Evolutionary conservation across 768 basidiomycete genomes (phyloP), one percentile per base, ranked within the genome.

Genomic region (Auricularia sp.): DNA sequence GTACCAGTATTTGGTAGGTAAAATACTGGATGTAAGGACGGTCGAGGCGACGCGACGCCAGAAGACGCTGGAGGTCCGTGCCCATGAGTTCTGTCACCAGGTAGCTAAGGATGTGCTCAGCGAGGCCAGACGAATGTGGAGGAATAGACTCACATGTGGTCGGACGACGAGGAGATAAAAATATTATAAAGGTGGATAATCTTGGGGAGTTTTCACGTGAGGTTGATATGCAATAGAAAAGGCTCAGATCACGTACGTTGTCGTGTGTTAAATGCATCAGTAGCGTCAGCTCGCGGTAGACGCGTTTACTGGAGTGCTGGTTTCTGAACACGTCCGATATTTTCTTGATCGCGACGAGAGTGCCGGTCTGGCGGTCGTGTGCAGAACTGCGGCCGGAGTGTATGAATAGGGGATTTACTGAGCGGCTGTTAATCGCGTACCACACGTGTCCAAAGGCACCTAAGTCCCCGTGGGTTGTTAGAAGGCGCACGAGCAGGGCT

Each of bases 171-270:
- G 3, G 56, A 59, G 24, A 59, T 59, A 34, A 59, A 59, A 29
- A 59, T 59, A 59, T 59, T 59, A 59, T 59, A 59, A 35, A 59
- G 56, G 18, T 59, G 56, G 6, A 59, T 59, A 59, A 59, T 59
- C 56, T 59, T 51, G 3, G 47, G 18, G 47, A 16, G 18, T 59
- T 29, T 29, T 29, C 29, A 29, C 29, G 29, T 29, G 29, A 29
- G 29, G 29, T 29, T 29, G 29, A 29, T 29, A 29, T 29, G 29
- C 29, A 29, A 3, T 3, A 29, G 29, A 29, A 29, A 29, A 29
- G 29, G 29, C 2, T 29, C 29, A 29, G 29, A 29, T 29, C 29
- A 62, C 56, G 21, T 8, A 34, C 56, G 56, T 59, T 59, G 29
- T n/a, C 56, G 56, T 59, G 56, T 14, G 56, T 14, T 10, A 59